Evolutionary conservation across 257 asterid genomes (phyloP), one percentile per base, ranked within the genome.

Genomic region (Datura wrightii): DNA sequence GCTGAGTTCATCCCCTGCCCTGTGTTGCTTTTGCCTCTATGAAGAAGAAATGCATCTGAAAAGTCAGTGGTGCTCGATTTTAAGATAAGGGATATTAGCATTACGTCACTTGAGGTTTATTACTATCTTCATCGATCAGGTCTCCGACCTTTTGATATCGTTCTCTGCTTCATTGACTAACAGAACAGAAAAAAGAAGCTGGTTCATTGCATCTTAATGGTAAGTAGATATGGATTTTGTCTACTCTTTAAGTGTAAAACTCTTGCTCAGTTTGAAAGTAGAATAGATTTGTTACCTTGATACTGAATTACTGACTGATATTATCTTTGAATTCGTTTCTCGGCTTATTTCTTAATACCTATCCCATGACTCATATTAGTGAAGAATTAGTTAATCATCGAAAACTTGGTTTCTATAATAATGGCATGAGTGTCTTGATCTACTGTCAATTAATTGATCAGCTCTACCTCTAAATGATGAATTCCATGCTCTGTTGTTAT

Each of bases 1-100:
- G 99, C 96, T 0, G 99, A 97, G 94, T 97, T 97, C 93, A 92
- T 93, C 83, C 99, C 98, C 15, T 94, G 99, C 81, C 97, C 99
- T 0, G 98, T 96, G 1, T 84, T 96, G 67, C 95, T 94, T 70
- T 89, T 96, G 89, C 99, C 99, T 0, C 91, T 94, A 0, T 96
- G 86, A 92, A 63, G 50, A 56, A 42, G 76, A 82, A 18, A 82
- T 54, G 48, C 5, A 46, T 24, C 10, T 16, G 50, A 41, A 76
- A 52, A 76, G 82, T 24, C 42, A 76, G 44, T 76, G 44, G 44
- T 46, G 81, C 15, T 48, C n/a, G 44, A 31, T 24, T 76, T 76
- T 76, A 50, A 24, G 5, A 76, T 76, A 44, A 76, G 10, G 44
- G 62, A 8, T 76, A 76, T 76, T 14, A 52, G 31, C 82, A 14